These are phyloP conservation scores for Gymnopilus dilepis DNA, from an alignment of 768 basidiomycete genomes.

Conservation along the genomic window DNA sequence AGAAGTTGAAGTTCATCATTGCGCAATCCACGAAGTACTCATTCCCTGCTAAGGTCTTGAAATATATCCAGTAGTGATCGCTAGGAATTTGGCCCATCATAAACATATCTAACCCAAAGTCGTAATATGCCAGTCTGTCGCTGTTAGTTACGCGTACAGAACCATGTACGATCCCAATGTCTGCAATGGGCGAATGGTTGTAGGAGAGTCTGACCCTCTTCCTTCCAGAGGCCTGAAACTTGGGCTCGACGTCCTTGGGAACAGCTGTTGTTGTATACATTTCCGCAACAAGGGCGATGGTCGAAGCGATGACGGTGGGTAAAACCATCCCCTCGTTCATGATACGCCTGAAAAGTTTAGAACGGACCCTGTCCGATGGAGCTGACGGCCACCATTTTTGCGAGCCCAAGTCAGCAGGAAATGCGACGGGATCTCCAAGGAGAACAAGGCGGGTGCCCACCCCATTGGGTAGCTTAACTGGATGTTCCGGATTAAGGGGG, in stretches of 20 bases:
- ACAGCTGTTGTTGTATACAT: conserved; percentile 43
- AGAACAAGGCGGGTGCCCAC: conserved; percentile 32
- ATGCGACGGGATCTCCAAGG: conserved; percentile 28
- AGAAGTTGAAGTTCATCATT: conserved; percentile 50
- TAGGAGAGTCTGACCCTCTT: conserved; percentile 42
- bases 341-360: conserved; percentile 37
- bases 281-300: conserved; percentile 40
- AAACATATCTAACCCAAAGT: conserved; percentile 28
- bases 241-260: neutral
- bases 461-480: conserved; percentile 30
- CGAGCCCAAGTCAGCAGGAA: conserved; percentile 5
- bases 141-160: conserved; percentile 36
- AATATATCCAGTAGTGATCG: conserved; percentile 57
- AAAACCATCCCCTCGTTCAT: conserved; percentile 39
- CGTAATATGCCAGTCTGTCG: conserved; percentile 43
- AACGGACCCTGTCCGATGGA: conserved; percentile 27
- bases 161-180: conserved; percentile 50
- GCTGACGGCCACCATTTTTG: conserved; percentile 42
- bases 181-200: conserved; percentile 44
- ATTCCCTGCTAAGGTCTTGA: conserved; percentile 47
- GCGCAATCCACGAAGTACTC: conserved; percentile 45
- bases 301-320: conserved; percentile 36
- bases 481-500: neutral
- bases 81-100: conserved; percentile 45
- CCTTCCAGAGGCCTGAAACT: conserved; percentile 18